A percentile compares a stretch with the other conserved stretches of the same genome.
Evolutionary conservation across 2,329 filamentous ascomycete species (phyloP).

Genomic region (Fonsecaea nubica): DNA sequence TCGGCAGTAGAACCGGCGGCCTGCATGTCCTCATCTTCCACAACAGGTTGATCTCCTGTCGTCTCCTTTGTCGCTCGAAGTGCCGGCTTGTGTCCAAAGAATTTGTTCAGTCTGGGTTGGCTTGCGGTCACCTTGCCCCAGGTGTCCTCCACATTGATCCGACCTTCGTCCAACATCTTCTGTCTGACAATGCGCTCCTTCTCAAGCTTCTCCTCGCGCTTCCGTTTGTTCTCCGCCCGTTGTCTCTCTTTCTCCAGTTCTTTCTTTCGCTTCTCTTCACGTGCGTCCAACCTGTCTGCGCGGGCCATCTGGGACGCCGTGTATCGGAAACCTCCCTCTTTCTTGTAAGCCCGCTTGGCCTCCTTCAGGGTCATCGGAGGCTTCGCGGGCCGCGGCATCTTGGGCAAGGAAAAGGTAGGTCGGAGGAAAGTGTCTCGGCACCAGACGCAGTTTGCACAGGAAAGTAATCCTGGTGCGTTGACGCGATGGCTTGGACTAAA

Average conservation of each 20-base stretch:
- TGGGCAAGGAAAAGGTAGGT: slow-evolving; percentile 1
- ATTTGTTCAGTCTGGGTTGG: slow-evolving; percentile 37
- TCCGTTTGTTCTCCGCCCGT: slow-evolving; percentile 37
- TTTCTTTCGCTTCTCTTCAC: slow-evolving; percentile 35
- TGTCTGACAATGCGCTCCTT: slow-evolving; percentile 33
- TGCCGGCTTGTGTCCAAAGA: slow-evolving; percentile 32
- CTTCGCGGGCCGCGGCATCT: slow-evolving; percentile 33
- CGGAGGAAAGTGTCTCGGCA: too few species aligned
- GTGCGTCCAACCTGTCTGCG: slow-evolving; percentile 37
- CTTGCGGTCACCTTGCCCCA: slow-evolving; percentile 40
- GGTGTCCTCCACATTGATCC: slow-evolving; percentile 37
- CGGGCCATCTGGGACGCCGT: slow-evolving; percentile 37
- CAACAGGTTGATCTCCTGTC: neutral
- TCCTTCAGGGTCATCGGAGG: slow-evolving; percentile 40
- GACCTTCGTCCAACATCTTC: slow-evolving; percentile 38
- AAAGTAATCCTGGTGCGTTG: neutral
- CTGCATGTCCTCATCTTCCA: neutral
- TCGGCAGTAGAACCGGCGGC: neutral
- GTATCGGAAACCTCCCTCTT: slow-evolving; percentile 34
- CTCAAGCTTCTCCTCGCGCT: slow-evolving; percentile 36
- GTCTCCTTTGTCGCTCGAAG: slow-evolving; percentile 6
- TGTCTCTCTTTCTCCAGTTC: slow-evolving; percentile 34
- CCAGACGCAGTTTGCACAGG: neutral
- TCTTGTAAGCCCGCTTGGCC: slow-evolving; percentile 39
- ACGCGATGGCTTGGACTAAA: slow-evolving; percentile 11